These are phyloP conservation scores for Penicillium samsonianum DNA, from an alignment of 495 filamentous ascomycete species.

Conservation along the genomic window DNA sequence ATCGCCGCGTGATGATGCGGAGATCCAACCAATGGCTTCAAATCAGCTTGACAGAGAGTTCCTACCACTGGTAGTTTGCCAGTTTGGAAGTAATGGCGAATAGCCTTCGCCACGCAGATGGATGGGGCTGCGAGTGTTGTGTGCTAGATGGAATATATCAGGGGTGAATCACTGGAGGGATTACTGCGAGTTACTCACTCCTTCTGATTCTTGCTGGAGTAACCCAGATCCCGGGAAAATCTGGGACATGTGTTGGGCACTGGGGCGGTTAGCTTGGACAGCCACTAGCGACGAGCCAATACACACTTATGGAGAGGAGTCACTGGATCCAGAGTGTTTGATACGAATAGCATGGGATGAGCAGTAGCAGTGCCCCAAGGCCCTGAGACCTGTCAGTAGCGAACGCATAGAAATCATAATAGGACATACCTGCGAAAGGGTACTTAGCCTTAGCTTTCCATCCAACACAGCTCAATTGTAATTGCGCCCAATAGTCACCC, in stretches of 20 bases:
- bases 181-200: slow-evolving; percentile 42
- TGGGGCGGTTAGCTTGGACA: slow-evolving; percentile 19
- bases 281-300: too few relatives aligned
- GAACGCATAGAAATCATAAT: not conserved
- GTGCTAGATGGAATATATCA: slow-evolving; percentile 38
- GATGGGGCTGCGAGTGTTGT: slow-evolving; percentile 49
- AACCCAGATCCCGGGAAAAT: slow-evolving; percentile 55
- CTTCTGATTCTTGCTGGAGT: slow-evolving; percentile 54
- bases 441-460: slow-evolving; percentile 61
- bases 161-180: not conserved
- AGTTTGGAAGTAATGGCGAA: slow-evolving; percentile 50
- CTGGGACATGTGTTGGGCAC: slow-evolving; percentile 52
- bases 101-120: slow-evolving; percentile 44
- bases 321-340: slow-evolving; percentile 61
- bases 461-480: slow-evolving; percentile 57
- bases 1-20: not conserved
- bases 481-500: slow-evolving; percentile 60
- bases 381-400: slow-evolving; percentile 22
- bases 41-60: slow-evolving; percentile 44
- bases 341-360: slow-evolving; percentile 61
- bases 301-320: slow-evolving; percentile 49
- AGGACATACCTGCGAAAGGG: slow-evolving; percentile 46
- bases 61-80: slow-evolving; percentile 45
- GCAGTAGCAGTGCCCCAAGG: slow-evolving; percentile 43
- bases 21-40: slow-evolving; percentile 34